Evolutionary conservation across 441 rosid genomes (phyloP), one percentile per base, ranked within the genome.

Genomic region (Aquilaria agallochum): DNA sequence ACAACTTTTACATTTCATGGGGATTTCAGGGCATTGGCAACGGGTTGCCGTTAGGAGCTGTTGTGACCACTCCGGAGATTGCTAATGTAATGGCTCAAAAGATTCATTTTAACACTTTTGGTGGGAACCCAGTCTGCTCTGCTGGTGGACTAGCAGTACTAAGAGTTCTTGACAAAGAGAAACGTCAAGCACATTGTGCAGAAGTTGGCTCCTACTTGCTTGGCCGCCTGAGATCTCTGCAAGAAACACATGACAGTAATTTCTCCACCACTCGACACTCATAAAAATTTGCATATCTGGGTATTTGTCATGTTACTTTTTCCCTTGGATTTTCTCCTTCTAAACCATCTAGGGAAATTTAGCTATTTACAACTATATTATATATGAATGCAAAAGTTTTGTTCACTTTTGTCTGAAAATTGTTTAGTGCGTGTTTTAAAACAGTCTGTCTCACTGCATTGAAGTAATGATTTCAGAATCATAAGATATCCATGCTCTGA

Each of bases 91-190:
- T 95, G 94, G 72, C 89, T 55, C 79, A 78, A 64, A 88, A 92
- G 69, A 83, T 89, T 67, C 92, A 80, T 67, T 92, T 92, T 60
- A 86, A 92, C 71, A 92, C 96, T 45, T 95, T 80, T 66, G 97
- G 98, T 13, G 95, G 99, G 11, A 89, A 92, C 74, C 96, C 96
- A 2, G 93, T 95, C 12, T 95, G 98, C 70, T 89, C 97, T 78
- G 97, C 88, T 58, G 93, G 93, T 66, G 98, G 97, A 65, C 93
- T 66, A 74, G 91, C 95, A 3, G 97, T 95, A 58, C 77, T 92
- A 64, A 86, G 82, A 63, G 96, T 88, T 66, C 56, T 92, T 14
- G 97, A 92, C 60, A 78, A 78, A 72, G 97, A 92, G 76, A 86
- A 82, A 72, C 93, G 85, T 33, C 99, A 88, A 80, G 72, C 73